Percentiles rank a stretch among this genome's conserved stretches.
phyloP scores from a whole-genome alignment of 2,329 filamentous ascomycete species.

The Penicillium sp. region DNA sequence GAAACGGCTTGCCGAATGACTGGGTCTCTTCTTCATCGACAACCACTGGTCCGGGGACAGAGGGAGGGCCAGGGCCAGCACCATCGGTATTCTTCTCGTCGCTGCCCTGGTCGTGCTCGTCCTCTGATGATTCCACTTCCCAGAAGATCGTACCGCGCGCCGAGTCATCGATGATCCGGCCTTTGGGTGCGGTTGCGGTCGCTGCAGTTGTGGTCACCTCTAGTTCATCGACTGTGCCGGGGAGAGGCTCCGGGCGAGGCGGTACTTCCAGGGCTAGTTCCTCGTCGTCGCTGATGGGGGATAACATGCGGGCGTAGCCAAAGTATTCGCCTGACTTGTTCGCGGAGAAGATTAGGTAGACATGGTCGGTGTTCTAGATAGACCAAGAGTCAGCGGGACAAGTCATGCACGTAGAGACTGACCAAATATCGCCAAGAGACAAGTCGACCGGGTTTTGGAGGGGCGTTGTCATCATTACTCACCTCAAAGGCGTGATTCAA shows the following conservation, averaged over 20 bases:
- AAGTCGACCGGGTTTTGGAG: neutral
- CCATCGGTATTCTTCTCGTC: constrained; percentile 48
- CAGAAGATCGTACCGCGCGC: constrained; percentile 96
- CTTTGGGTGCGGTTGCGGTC: constrained; percentile 75
- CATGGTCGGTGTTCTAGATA: constrained; percentile 72
- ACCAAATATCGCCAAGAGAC: neutral
- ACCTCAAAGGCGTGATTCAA: constrained; percentile 84
- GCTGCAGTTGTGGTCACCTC: constrained; percentile 78
- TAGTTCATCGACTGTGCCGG: constrained; percentile 66
- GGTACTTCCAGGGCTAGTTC: constrained; percentile 69
- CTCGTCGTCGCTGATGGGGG: constrained; percentile 77
- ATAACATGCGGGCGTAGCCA: constrained; percentile 89
- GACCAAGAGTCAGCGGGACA: neutral
- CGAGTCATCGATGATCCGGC: constrained; percentile 88
- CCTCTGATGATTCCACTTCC: constrained; percentile 70
- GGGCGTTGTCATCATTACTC: constrained; percentile 25
- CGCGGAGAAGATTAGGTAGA: constrained; percentile 91
- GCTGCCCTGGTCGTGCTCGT: constrained; percentile 36
- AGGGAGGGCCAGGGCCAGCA: neutral
- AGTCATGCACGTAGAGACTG: neutral
- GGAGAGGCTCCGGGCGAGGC: constrained; percentile 59
- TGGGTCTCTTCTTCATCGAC: constrained; percentile 52
- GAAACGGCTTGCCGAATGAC: constrained; percentile 88
- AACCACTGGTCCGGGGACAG: constrained; percentile 37
- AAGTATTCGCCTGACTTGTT: constrained; percentile 98